Evolutionary conservation across 805 yeast species (phyloP), one percentile per base, ranked within the genome.

Genomic region (Candida orba): DNA sequence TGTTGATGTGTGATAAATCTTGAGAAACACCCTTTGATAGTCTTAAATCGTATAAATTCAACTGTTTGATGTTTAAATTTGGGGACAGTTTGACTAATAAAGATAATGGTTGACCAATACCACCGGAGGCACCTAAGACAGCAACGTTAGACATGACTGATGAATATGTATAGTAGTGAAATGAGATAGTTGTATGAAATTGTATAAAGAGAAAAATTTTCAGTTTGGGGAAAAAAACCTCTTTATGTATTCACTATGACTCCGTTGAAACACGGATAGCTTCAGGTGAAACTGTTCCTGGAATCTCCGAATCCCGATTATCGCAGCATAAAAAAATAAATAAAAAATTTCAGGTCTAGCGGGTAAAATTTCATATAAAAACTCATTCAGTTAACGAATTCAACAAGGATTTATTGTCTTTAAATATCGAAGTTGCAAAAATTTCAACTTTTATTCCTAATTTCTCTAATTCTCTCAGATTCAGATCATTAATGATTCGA

Each of bases 21-120:
- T 95, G 84, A 17, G 89, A 89, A 33, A 88, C 95, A 54, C 96
- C 96, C 39, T 84, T 84, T 29, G 83, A 77, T 57, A 81, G 77
- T 59, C 85, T 90, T 37, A 89, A 88, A 70, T 89, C 96, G 66
- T 79, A 88, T 46, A 88, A 73, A 6, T 95, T 79, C 54, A 88
- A 72, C 54, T 81, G 79, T 47, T 72, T 70, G 39, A 81, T 45
- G 41, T 45, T 73, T 42, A 72, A 69, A 34, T 51, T 47, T 41
- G 78, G 78, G 54, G 79, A 77, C 47, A 87, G 69, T 66, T 88
- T 88, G 54, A 88, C 71, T 50, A 88, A 73, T 43, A 89, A 76
- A 13, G 95, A 86, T 49, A 88, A 73, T 36, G 96, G 95, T 72
- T 89, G 96, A 44, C 96, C 96, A 60, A 88, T 88, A 48, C 96